Percentiles rank a stretch among this genome's conserved stretches.
phyloP scores from a whole-genome alignment of 805 yeast species.

The Zygoascus flipseniorum region DNA sequence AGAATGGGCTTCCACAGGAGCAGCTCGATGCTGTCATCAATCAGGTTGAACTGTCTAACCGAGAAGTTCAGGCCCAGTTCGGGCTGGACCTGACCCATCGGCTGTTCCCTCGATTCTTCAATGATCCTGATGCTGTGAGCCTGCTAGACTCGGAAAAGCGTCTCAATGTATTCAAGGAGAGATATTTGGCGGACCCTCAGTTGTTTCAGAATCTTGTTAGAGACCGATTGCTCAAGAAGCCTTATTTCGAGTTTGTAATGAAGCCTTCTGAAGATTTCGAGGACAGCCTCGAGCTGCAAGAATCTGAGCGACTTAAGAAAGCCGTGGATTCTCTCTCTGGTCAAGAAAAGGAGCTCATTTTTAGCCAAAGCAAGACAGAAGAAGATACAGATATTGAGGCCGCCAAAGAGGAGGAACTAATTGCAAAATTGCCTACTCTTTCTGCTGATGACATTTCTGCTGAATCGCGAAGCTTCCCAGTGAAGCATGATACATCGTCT shows the following conservation, averaged over 20 bases:
- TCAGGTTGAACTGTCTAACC: slow-evolving; percentile 75
- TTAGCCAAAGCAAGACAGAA: slow-evolving; percentile 50
- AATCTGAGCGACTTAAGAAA: slow-evolving; percentile 39
- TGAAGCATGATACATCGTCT: neutral
- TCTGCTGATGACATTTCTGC: slow-evolving; percentile 62
- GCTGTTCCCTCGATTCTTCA: slow-evolving; percentile 79
- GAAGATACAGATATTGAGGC: slow-evolving; percentile 54
- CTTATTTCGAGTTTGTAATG: slow-evolving; percentile 69
- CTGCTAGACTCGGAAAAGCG: slow-evolving; percentile 56
- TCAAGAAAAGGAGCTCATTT: slow-evolving; percentile 50
- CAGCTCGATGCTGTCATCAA: slow-evolving; percentile 82
- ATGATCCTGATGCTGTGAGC: slow-evolving; percentile 68
- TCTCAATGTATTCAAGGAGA: slow-evolving; percentile 51
- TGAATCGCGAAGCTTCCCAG: neutral
- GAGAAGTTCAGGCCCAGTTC: slow-evolving; percentile 83
- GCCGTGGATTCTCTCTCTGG: slow-evolving; percentile 40
- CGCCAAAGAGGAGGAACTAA: slow-evolving; percentile 43
- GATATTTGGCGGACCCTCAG: slow-evolving; percentile 45
- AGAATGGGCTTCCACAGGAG: slow-evolving; percentile 40
- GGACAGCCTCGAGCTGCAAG: slow-evolving; percentile 44
- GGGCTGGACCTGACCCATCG: slow-evolving; percentile 72
- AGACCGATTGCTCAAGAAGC: slow-evolving; percentile 42
- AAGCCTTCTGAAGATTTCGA: slow-evolving; percentile 55
- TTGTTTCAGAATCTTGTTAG: slow-evolving; percentile 55
- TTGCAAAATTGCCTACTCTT: slow-evolving; percentile 73